Evolutionary conservation across 177 flowering plant genomes (phyloP).

Genomic region (Telopea speciosissima): DNA sequence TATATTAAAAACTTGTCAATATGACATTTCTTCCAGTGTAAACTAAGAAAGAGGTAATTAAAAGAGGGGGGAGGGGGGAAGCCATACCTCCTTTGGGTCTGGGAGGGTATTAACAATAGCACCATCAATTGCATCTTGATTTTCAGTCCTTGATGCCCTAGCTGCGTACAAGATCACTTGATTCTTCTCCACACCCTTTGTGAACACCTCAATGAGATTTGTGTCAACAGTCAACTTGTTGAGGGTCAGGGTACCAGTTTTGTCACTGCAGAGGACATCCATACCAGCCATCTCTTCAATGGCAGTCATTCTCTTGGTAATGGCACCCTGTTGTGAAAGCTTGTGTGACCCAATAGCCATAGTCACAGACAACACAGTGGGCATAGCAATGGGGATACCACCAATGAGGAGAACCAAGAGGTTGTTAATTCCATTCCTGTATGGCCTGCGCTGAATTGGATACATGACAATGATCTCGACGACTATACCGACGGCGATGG

Average conservation of each 20-base stretch:
- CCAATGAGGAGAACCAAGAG: slow-evolving; percentile 91
- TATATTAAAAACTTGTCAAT: background rate
- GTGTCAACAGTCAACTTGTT: slow-evolving; percentile 84
- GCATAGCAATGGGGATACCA: slow-evolving; percentile 99
- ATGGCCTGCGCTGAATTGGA: slow-evolving; percentile 75
- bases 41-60: too few species aligned
- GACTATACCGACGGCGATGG: slow-evolving; percentile 76
- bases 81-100: slow-evolving; percentile 87
- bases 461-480: slow-evolving; percentile 86
- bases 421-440: slow-evolving; percentile 92
- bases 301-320: slow-evolving; percentile 99
- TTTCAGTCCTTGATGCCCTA: slow-evolving; percentile 89
- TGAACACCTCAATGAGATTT: slow-evolving; percentile 73
- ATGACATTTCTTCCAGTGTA: too few species aligned
- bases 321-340: slow-evolving; percentile 93
- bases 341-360: slow-evolving; percentile 99
- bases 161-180: slow-evolving; percentile 73
- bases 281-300: slow-evolving; percentile 99
- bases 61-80: background rate
- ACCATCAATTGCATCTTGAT: slow-evolving; percentile 98
- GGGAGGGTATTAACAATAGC: slow-evolving; percentile 94
- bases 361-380: slow-evolving; percentile 94
- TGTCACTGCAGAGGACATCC: slow-evolving; percentile 98
- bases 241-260: slow-evolving; percentile 88
- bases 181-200: slow-evolving; percentile 73